Base-by-base conservation (phyloP, 257 asterid genomes). In the Solanum phureja region DNA sequence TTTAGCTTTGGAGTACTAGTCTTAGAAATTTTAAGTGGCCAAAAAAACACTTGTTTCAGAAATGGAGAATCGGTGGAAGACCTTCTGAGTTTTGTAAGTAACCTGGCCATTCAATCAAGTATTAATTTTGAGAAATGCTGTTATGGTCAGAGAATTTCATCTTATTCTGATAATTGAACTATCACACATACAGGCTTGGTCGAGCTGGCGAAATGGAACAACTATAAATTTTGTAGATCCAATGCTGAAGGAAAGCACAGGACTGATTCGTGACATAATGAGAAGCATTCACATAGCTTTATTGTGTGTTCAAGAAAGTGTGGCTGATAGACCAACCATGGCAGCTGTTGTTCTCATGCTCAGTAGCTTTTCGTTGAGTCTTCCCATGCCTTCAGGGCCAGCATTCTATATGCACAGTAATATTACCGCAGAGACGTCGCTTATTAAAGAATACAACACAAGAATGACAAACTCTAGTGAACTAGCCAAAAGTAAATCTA, bases 261-360 rank as follows among this genome's bases (percentile, higher is more conserved):
- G 38, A 33, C 40, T 86, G 1, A 66, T 83, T 52, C 86, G 83
- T 8, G 88, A 87, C n/a, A 69, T 91, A 40, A 11, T 88, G 56
- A 46, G 84, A 79, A 88, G 88, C 76, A 85, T 89, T 9, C 92
- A 91, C 13, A 66, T 91, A 4, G 90, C 89, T 9, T 85, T 91
- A 75, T 72, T 91, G 14, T 91, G 91, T 16, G 93, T 88, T 88
- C 92, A 91, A 88, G 91, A 85, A 56, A 86, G 66, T 60, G 84
- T 66, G 11, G 66, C 52, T 11, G 69, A 46, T 60, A 91, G 93
- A 87, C 92, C 92, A 60, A 88, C 87, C 38, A 90, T 87, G 91
- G 88, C 91, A 24, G 49, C 89, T 9, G 87, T 90, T 21, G 88
- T 88, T 24, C 84, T 87, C 29, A 91, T 90, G 93, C 92, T 90